Percentiles rank a stretch among this genome's conserved stretches.
Evolutionary conservation across 176 grass and related monocot species (phyloP).

Genomic region (Carex parvula): DNA sequence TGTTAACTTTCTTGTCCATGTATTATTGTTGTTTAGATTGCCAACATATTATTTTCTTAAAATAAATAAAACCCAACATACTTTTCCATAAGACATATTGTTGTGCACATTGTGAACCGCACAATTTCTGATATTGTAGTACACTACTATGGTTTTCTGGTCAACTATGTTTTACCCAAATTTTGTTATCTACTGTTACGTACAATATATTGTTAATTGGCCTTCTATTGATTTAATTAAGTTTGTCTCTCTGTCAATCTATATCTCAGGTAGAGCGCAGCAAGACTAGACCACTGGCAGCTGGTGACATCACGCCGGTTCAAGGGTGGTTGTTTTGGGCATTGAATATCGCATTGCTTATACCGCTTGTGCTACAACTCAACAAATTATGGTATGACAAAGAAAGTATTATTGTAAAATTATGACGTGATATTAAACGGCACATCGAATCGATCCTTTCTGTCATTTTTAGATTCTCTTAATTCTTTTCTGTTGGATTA

Average conservation of each 20-base stretch:
- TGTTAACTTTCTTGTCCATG: too few species aligned
- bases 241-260: background rate
- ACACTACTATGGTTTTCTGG: background rate
- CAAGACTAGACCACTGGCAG: constrained; percentile 14
- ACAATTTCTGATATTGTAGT: too few species aligned
- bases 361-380: background rate
- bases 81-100: too few species aligned
- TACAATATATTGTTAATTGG: too few species aligned
- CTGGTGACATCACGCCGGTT: constrained; percentile 4
- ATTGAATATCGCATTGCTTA: constrained; percentile 1
- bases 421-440: background rate
- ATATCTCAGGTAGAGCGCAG: background rate
- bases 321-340: constrained; percentile 19
- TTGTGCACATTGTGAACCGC: too few species aligned
- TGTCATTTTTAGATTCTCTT: background rate
- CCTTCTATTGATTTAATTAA: background rate
- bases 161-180: background rate
- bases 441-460: background rate
- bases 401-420: background rate
- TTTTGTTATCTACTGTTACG: background rate
- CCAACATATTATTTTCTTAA: background rate
- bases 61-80: background rate
- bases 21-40: background rate
- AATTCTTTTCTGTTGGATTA: background rate
- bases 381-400: constrained; percentile 18